Evolutionary conservation across 2,329 filamentous ascomycete genomes (phyloP), one percentile per base, ranked within the genome.

Genomic region (Arthrobotrys musiformis): DNA sequence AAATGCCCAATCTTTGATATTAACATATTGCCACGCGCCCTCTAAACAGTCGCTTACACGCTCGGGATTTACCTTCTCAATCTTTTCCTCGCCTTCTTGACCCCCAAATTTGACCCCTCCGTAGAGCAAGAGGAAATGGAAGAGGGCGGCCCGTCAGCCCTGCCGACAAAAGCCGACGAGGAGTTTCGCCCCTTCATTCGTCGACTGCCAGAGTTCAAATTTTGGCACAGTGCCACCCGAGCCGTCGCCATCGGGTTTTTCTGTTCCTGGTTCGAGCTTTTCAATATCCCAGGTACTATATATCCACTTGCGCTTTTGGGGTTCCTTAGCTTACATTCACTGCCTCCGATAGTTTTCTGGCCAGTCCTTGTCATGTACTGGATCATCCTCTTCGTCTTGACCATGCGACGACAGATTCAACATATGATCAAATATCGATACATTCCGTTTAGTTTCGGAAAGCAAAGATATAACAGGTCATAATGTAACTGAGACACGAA

Each of bases 381-480:
- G 94, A 88, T 99, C 84, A 97, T 99, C 83, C 87, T 99, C 78
- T 97, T 99, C 83, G 88, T 93, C 82, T 86, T 99, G 85, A 99
- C 95, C 69, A 99, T 99, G 95, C 90, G 95, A 85, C 93, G 95
- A 87, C 95, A 99, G 86, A 99, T 99, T 81, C 95, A 99, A 86
- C 95, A 98, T 86, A 99, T 99, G 95, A 94, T 99, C 88, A 99
- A 98, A 87, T 99, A 98, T 87, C 93, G 94, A 85, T 99, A 97
- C 83, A 93, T 97, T 30, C 93, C 94, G 44, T 97, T 97, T 86
- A 91, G 92, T 44, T 90, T 97, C 80, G 94, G 94, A 84, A 97
- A 97, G 89, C 88, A 92, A 79, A 90, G 89, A 83, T 96, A 95
- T 84, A 86, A 84, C 83, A 68, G 80, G 61, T 76, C 79, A 40